Percentiles rank a stretch among this genome's conserved stretches.
Evolutionary conservation across 1,284 basidiomycete species (phyloP).

Genomic region (Cystobasidiaceae sp.): DNA sequence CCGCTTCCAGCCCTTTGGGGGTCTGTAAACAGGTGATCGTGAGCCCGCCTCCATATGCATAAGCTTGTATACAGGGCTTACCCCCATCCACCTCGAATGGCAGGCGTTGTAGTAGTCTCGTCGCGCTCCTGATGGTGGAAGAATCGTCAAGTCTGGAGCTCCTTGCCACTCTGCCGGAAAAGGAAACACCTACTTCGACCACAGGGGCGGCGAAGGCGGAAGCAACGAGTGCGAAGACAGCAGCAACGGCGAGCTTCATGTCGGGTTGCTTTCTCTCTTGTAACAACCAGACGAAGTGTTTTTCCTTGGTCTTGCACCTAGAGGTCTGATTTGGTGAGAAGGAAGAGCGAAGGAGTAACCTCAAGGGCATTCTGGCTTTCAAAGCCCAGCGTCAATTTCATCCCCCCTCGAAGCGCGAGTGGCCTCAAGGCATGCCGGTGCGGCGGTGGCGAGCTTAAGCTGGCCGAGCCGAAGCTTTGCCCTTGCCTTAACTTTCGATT

Average conservation of each 20-base stretch:
- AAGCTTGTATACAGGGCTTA: too few relatives aligned
- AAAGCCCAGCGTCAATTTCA: slow-evolving; percentile 3
- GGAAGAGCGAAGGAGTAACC: not conserved
- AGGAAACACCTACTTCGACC: slow-evolving; percentile 26
- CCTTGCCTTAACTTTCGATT: too few relatives aligned
- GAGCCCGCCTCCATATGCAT: too few relatives aligned
- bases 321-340: slow-evolving; percentile 1
- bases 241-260: slow-evolving; percentile 24
- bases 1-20: too few relatives aligned
- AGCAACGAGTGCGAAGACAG: slow-evolving; percentile 23
- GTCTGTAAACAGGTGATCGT: too few relatives aligned
- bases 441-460: too few relatives aligned
- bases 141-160: not conserved
- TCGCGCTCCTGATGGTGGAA: too few relatives aligned
- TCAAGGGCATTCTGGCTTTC: not conserved
- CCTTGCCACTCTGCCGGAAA: slow-evolving; percentile 11
- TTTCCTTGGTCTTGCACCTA: not conserved
- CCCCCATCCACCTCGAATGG: slow-evolving; percentile 23
- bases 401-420: slow-evolving; percentile 6
- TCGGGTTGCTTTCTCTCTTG: not conserved
- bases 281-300: too few relatives aligned
- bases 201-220: slow-evolving; percentile 26
- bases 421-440: not conserved
- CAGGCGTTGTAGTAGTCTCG: too few relatives aligned
- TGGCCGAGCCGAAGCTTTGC: too few relatives aligned